Conservation (phyloP, 371 early-diverging fungal species). For the Mucor irregularis region DNA sequence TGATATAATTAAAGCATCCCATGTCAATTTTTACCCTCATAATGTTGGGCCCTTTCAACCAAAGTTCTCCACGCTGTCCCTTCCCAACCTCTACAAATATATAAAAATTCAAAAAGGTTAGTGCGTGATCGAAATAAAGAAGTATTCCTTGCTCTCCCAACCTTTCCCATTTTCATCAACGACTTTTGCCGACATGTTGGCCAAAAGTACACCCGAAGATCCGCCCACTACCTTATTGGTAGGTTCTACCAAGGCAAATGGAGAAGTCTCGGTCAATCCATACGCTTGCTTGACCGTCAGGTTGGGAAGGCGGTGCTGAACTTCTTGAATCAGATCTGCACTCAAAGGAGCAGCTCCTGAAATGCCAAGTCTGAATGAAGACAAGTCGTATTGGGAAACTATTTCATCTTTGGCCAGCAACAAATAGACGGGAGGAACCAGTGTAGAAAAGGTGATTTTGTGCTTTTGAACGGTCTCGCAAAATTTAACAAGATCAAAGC, state of each 20-base stretch:
- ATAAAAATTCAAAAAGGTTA: background rate
- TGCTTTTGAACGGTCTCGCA: slow-evolving; percentile 56
- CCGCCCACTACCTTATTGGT: slow-evolving; percentile 4
- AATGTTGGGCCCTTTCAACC: slow-evolving; percentile 80
- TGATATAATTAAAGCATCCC: background rate
- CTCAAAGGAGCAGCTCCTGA: slow-evolving; percentile 85
- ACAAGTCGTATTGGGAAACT: slow-evolving; percentile 65
- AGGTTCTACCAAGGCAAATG: slow-evolving; percentile 15
- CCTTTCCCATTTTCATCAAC: slow-evolving; percentile 61
- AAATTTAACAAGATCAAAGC: slow-evolving; percentile 62
- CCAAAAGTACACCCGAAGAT: slow-evolving; percentile 66
- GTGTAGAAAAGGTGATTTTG: slow-evolving; percentile 56
- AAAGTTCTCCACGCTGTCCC: slow-evolving; percentile 70
- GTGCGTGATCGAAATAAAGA: too few species aligned
- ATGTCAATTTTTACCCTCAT: slow-evolving; percentile 52
- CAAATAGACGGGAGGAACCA: slow-evolving; percentile 80
- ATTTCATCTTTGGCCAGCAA: slow-evolving; percentile 61
- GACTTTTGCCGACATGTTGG: slow-evolving; percentile 67
- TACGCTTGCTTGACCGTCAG: slow-evolving; percentile 34
- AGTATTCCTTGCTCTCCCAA: slow-evolving; percentile 29
- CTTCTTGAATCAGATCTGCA: slow-evolving; percentile 45
- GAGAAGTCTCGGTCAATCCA: slow-evolving; percentile 25
- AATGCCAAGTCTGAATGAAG: slow-evolving; percentile 51
- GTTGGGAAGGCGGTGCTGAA: slow-evolving; percentile 41
- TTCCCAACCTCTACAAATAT: slow-evolving; percentile 46